phyloP scores from a whole-genome alignment of 2,329 filamentous ascomycete species.

The Chrysosporium keratinophilum region DNA sequence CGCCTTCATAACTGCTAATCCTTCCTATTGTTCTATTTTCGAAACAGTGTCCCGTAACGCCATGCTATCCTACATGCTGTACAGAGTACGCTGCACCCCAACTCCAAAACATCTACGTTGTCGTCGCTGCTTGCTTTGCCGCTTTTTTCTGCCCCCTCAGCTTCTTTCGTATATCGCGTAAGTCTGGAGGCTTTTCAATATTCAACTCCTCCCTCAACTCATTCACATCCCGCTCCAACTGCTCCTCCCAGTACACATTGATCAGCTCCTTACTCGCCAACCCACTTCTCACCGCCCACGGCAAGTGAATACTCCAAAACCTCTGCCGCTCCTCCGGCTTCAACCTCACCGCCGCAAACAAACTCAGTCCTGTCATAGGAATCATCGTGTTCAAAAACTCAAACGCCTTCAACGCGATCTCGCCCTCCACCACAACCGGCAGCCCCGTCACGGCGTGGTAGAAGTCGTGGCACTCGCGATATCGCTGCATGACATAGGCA shows the following conservation, averaged over 20 bases:
- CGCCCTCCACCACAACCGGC: constrained; percentile 85
- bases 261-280: constrained; percentile 67
- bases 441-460: constrained; percentile 90
- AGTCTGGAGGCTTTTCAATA: constrained; percentile 79
- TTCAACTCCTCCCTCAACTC: constrained; percentile 64
- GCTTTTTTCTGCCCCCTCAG: constrained; percentile 59
- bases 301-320: constrained; percentile 58
- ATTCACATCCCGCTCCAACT: constrained; percentile 71
- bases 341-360: constrained; percentile 58
- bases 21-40: neutral
- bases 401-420: constrained; percentile 94
- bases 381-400: constrained; percentile 91
- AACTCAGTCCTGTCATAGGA: constrained; percentile 85
- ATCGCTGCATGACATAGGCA: constrained; percentile 97
- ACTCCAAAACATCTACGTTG: neutral
- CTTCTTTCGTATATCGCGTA: constrained; percentile 63
- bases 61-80: constrained; percentile 4
- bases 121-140: constrained; percentile 41
- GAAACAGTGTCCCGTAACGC: neutral
- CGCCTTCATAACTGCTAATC: neutral
- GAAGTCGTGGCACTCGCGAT: constrained; percentile 95
- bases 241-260: constrained; percentile 97
- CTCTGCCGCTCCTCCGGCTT: constrained; percentile 54
- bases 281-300: constrained; percentile 85
- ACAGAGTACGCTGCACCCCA: neutral